phyloP scores from a whole-genome alignment of 805 yeast genomes.

The Wickerhamomyces kurtzmanii region DNA sequence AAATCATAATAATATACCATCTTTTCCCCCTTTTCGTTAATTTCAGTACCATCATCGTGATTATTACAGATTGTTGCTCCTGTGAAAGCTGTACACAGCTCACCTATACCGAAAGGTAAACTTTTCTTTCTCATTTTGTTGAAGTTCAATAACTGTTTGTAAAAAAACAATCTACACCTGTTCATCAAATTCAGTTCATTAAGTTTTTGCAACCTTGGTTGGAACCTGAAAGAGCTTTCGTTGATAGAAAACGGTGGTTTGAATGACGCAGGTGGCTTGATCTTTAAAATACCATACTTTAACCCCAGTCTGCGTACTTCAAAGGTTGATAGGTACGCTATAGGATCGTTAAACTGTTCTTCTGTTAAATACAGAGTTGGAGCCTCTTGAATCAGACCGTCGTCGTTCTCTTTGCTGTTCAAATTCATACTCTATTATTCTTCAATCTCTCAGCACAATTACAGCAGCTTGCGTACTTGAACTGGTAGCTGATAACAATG shows the following conservation, averaged over 20 bases:
- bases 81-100: too few species aligned
- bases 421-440: too few species aligned
- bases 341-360: slow-evolving; percentile 55
- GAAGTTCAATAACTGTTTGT: slow-evolving; percentile 50
- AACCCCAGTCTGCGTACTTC: slow-evolving; percentile 34
- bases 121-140: slow-evolving; percentile 30
- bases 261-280: slow-evolving; percentile 50
- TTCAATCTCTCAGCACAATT: too few species aligned
- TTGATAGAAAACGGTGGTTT: slow-evolving; percentile 46
- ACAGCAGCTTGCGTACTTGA: too few species aligned
- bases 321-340: slow-evolving; percentile 48
- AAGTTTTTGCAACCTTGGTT: slow-evolving; percentile 58
- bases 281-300: slow-evolving; percentile 65
- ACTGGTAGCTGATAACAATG: too few species aligned
- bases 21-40: too few species aligned
- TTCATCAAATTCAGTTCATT: slow-evolving; percentile 55
- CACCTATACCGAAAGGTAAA: too few species aligned
- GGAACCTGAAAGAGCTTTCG: slow-evolving; percentile 43
- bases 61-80: too few species aligned
- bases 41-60: too few species aligned
- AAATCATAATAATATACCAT: slow-evolving; percentile 28
- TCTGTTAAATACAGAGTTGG: slow-evolving; percentile 51
- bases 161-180: slow-evolving; percentile 53
- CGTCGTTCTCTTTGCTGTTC: too few species aligned
- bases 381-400: slow-evolving; percentile 20